phyloP scores from a whole-genome alignment of 805 yeast species.

The Wickerhamomyces sydowiorum region DNA sequence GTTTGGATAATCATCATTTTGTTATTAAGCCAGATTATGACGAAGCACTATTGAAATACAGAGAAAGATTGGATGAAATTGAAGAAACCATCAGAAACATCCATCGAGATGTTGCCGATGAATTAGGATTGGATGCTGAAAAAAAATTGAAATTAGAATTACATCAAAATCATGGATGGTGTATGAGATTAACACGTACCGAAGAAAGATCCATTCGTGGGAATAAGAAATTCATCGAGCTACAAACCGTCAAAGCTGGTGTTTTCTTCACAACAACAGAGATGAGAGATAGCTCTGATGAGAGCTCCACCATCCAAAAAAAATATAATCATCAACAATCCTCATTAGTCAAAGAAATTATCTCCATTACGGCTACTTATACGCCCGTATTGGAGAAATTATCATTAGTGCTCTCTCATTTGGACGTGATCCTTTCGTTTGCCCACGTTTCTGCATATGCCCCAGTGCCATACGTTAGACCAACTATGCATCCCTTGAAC shows the following conservation, averaged over 20 bases:
- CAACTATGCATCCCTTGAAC: conserved; percentile 56
- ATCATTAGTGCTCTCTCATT: conserved; percentile 55
- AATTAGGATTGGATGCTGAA: conserved; percentile 74
- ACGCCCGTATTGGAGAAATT: conserved; percentile 70
- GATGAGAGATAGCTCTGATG: conserved; percentile 53
- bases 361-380: conserved; percentile 76
- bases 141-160: conserved; percentile 86
- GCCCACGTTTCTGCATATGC: conserved; percentile 83
- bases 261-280: conserved; percentile 78
- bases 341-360: conserved; percentile 75
- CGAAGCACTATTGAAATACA: conserved; percentile 60
- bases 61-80: conserved; percentile 48
- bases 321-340: conserved; percentile 74
- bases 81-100: conserved; percentile 49
- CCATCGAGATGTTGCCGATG: conserved; percentile 65
- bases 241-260: conserved; percentile 93
- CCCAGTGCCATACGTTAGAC: conserved; percentile 74
- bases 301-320: conserved; percentile 50
- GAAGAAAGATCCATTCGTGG: conserved; percentile 79
- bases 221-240: conserved; percentile 55
- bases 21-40: conserved; percentile 88
- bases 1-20: conserved; percentile 76
- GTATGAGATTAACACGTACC: conserved; percentile 84
- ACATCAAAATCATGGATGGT: conserved; percentile 89
- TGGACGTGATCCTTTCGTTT: conserved; percentile 82